These are phyloP conservation scores for Xylaria venustula DNA, from an alignment of 495 filamentous ascomycete genomes.

Conservation along the genomic window DNA sequence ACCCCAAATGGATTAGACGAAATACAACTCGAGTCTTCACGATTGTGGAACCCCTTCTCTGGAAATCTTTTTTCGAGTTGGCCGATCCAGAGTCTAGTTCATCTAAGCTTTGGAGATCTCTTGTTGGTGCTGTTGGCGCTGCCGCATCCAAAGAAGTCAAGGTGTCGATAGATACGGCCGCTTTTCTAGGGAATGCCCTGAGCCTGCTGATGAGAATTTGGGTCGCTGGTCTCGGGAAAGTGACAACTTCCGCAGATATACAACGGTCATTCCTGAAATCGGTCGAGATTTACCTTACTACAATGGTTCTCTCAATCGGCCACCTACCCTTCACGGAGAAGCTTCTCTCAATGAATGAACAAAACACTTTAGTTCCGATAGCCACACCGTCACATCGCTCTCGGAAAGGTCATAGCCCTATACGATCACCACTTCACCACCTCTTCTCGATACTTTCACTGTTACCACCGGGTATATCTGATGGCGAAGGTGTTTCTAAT, in stretches of 20 bases:
- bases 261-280: slow-evolving; percentile 57
- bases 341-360: slow-evolving; percentile 49
- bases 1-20: slow-evolving; percentile 84
- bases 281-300: slow-evolving; percentile 58
- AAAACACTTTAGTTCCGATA: slow-evolving; percentile 37
- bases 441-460: slow-evolving; percentile 49
- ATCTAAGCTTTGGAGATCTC: slow-evolving; percentile 63
- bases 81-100: slow-evolving; percentile 45
- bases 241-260: slow-evolving; percentile 15
- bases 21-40: slow-evolving; percentile 60
- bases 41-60: slow-evolving; percentile 63
- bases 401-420: slow-evolving; percentile 34
- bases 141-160: slow-evolving; percentile 90
- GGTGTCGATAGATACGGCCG: slow-evolving; percentile 76
- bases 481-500: slow-evolving; percentile 41
- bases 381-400: slow-evolving; percentile 54
- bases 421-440: slow-evolving; percentile 46
- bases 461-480: slow-evolving; percentile 39
- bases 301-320: slow-evolving; percentile 65
- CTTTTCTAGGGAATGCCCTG: slow-evolving; percentile 70
- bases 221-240: slow-evolving; percentile 37
- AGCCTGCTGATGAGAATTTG: slow-evolving; percentile 67
- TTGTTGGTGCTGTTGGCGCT: slow-evolving; percentile 67
- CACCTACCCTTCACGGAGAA: slow-evolving; percentile 78
- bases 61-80: slow-evolving; percentile 52